Evolutionary conservation across 768 basidiomycete species (phyloP), one percentile per base, ranked within the genome.

Genomic region (Leccinum subtestaceum): DNA sequence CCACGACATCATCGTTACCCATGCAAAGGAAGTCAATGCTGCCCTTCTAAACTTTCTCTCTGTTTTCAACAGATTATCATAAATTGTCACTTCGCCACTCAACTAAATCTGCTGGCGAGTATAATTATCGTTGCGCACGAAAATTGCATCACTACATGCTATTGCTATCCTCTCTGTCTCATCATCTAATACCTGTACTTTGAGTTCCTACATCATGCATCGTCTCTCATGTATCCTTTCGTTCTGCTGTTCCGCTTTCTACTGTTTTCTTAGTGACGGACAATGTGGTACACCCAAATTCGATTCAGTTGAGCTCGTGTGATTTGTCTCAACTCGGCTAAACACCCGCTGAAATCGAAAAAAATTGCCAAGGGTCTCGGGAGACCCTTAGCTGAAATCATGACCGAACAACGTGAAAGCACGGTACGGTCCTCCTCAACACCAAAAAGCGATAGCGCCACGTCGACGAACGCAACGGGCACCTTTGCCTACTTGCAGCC

Each of bases 1-100:
- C 15, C 73, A 74, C 47, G 73, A 74, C 52, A 63, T 74, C 38
- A 74, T 67, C 1, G 52, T 73, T 13, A 74, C 73, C 3, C 74
- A 75, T 45, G 62, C 71, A 25, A 55, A 65, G 9, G 63, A 74
- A 63, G 74, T 74, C 51, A 74, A 62, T 51, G 38, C 59, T 17
- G 70, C 64, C 31, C 66, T 74, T 52, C 46, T 73, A 21, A 58
- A 46, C 5, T 74, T 74, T 59, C 63, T 74, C 29, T 70, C 66
- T 1, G 31, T 34, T 60, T 10, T 12, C 32, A 40, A 40, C 5
- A 31, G 23, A 19, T 7, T 13, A 10, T 52, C 23, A 19, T 60
- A 49, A 60, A 15, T 4, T 23, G 55, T 48, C 4, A 11, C 29
- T 27, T 29, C 15, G 7, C 17, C 25, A 4, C 19, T 27, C 5